Percentiles rank a stretch among this genome's conserved stretches.
Conservation (phyloP, 305 asterid species). For the Withania somnifera region DNA sequence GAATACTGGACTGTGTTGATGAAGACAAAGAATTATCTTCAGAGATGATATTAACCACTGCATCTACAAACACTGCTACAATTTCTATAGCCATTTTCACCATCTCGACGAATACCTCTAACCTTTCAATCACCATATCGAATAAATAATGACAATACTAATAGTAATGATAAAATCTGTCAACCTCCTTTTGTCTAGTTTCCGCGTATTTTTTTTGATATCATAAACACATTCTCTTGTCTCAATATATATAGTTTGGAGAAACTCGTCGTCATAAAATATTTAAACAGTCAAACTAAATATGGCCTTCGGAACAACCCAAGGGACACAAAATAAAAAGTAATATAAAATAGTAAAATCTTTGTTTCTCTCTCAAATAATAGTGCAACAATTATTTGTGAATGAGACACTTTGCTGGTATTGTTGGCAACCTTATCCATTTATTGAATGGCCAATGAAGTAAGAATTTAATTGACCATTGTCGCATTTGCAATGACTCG, state of each 20-base stretch:
- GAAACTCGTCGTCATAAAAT: background rate
- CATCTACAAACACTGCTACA: background rate
- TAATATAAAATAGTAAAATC: background rate
- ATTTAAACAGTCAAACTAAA: too few relatives aligned
- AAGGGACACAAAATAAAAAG: background rate
- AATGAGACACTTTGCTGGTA: background rate
- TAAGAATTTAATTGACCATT: background rate
- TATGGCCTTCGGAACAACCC: background rate
- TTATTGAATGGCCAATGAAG: background rate
- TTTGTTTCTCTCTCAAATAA: background rate
- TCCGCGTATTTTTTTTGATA: background rate
- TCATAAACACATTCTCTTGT: background rate
- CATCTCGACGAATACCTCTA: background rate
- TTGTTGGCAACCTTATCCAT: background rate
- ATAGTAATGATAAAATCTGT: background rate
- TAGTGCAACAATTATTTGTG: background rate
- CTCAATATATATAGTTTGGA: background rate
- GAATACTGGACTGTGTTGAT: background rate
- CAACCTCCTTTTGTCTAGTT: background rate
- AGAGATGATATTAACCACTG: constrained; percentile 1
- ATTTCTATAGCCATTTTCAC: constrained; percentile 2
- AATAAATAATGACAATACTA: background rate
- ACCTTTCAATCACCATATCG: background rate
- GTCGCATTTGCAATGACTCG: background rate
- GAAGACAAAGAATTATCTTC: background rate